Conservation (phyloP, 2,329 filamentous ascomycete genomes). For the Epicoccum nigrum region DNA sequence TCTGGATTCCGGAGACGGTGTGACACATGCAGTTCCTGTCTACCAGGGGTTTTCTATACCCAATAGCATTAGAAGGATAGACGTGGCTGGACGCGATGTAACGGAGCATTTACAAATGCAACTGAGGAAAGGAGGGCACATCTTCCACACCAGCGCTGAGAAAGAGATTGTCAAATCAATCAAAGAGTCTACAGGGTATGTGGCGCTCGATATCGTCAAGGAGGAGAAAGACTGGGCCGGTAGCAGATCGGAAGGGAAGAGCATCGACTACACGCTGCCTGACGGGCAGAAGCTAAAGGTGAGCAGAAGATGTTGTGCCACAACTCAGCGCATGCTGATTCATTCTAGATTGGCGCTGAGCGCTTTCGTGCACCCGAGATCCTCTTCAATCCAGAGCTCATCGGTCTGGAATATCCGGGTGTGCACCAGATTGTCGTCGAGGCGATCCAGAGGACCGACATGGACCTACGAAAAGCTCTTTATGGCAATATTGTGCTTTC, state of each 20-base stretch:
- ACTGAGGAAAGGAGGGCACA: conserved; percentile 87
- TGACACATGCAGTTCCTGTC: conserved; percentile 95
- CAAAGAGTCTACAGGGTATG: conserved; percentile 93
- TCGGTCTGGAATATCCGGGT: conserved; percentile 94
- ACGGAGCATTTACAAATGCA: conserved; percentile 93
- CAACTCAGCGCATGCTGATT: conserved; percentile 27
- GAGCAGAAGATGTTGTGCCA: conserved; percentile 23
- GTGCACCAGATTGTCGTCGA: conserved; percentile 98
- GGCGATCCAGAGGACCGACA: conserved; percentile 90
- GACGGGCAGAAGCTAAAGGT: conserved; percentile 95
- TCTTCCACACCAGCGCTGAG: conserved; percentile 97
- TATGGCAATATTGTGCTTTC: conserved; percentile 98
- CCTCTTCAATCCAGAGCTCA: conserved; percentile 95
- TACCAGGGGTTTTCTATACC: conserved; percentile 98
- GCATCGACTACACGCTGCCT: conserved; percentile 85
- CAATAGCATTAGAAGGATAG: conserved; percentile 92
- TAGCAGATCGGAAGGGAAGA: conserved; percentile 78
- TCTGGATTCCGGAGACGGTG: conserved; percentile 91
- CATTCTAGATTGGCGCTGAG: conserved; percentile 79
- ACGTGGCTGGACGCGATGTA: conserved; percentile 93
- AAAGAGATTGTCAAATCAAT: conserved; percentile 98
- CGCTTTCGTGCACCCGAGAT: conserved; percentile 96
- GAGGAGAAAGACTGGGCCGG: conserved; percentile 95
- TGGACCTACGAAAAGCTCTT: conserved; percentile 90
- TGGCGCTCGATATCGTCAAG: conserved; percentile 85